Conservation (phyloP, 73 alveolate genomes). For the Breviolum minutum region DNA sequence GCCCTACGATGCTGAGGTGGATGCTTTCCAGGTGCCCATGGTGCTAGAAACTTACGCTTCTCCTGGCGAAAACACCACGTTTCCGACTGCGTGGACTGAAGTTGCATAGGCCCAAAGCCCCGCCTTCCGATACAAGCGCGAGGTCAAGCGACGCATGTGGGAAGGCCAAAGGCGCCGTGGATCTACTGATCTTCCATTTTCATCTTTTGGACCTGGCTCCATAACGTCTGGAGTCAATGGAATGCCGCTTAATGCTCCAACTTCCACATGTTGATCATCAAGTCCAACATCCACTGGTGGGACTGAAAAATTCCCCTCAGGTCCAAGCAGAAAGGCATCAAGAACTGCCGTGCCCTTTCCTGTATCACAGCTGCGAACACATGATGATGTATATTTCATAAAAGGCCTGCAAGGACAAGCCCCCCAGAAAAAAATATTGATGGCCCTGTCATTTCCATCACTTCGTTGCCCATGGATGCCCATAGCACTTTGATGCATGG, state of each 20-base stretch:
- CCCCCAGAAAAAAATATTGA: too few relatives aligned
- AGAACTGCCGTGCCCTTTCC: conserved; percentile 8
- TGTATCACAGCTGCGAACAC: neutral
- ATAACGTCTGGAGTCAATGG: neutral
- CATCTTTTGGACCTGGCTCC: neutral
- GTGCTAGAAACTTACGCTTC: conserved; percentile 38
- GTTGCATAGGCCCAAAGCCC: neutral
- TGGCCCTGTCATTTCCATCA: too few relatives aligned
- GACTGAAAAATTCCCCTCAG: neutral
- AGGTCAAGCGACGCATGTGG: neutral
- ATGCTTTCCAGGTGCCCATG: conserved; percentile 47
- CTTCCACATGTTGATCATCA: neutral
- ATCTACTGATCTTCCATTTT: neutral
- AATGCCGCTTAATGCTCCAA: neutral
- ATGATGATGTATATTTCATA: neutral
- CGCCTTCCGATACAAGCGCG: conserved; percentile 34
- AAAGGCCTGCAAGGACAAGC: too few relatives aligned
- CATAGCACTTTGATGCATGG: too few relatives aligned
- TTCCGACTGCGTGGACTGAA: neutral
- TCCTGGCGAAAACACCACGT: neutral
- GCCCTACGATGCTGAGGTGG: neutral
- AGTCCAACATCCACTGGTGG: neutral
- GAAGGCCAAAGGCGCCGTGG: neutral
- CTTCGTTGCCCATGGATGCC: too few relatives aligned
- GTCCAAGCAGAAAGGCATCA: neutral